phyloP scores from a whole-genome alignment of 2,329 filamentous ascomycete species.

The Microsporum ferrugineum region DNA sequence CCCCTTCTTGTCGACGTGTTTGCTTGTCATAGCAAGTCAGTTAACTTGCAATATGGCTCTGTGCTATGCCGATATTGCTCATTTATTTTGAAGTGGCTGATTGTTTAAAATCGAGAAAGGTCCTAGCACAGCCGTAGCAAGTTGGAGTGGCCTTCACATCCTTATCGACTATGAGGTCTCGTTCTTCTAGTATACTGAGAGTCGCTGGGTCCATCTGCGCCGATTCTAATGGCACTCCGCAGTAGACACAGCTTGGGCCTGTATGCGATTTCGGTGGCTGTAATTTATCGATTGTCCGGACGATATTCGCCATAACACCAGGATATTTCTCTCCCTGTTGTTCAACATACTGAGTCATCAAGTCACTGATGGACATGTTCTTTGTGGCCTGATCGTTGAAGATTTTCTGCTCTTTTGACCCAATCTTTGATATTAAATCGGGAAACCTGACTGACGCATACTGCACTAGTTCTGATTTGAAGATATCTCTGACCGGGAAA shows the following conservation, averaged over 20 bases:
- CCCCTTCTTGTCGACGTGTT: not conserved
- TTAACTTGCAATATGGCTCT: not conserved
- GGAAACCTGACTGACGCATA: constrained; percentile 50
- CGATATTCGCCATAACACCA: constrained; percentile 88
- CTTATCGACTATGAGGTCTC: constrained; percentile 11
- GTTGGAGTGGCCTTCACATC: constrained; percentile 35
- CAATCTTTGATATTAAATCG: constrained; percentile 39
- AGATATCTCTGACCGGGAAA: constrained; percentile 74
- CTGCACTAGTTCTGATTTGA: constrained; percentile 63
- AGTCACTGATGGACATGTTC: constrained; percentile 76
- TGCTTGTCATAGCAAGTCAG: not conserved
- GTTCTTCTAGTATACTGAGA: constrained; percentile 31
- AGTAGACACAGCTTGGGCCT: constrained; percentile 49
- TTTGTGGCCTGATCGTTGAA: constrained; percentile 25
- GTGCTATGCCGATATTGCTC: not conserved
- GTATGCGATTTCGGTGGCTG: constrained; percentile 32
- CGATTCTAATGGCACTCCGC: constrained; percentile 55
- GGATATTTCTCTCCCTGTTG: constrained; percentile 78
- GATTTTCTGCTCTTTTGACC: constrained; percentile 29
- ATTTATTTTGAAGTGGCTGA: not conserved
- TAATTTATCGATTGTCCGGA: constrained; percentile 79
- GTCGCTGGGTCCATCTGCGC: constrained; percentile 46
- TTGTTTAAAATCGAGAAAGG: constrained; percentile 9
- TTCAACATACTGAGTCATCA: constrained; percentile 81
- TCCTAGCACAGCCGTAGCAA: constrained; percentile 36